Percentiles rank a stretch among this genome's conserved stretches.
Evolutionary conservation across 106 monocot species (phyloP).

Genomic region (Xerophyta viscosa): DNA sequence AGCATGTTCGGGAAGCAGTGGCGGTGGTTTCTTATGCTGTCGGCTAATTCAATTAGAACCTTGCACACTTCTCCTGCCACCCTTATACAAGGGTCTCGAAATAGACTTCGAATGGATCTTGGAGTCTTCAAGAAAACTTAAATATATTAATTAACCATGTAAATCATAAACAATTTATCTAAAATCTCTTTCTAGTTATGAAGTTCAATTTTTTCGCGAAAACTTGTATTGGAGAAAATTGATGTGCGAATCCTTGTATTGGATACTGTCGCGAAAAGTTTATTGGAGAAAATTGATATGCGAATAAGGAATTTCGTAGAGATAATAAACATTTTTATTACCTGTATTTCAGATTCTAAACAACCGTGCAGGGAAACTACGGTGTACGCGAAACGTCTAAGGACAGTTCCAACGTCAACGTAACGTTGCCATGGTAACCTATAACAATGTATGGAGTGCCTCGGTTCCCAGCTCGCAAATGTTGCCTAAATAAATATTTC

Average conservation of each 20-base stretch:
- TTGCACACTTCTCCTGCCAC: constrained; percentile 58
- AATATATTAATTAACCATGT: not conserved
- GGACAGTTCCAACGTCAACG: constrained; percentile 54
- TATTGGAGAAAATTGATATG: no score
- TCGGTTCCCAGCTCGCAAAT: constrained; percentile 79
- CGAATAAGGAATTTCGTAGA: not conserved
- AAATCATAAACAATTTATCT: not conserved
- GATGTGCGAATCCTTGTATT: no score
- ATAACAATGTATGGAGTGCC: constrained; percentile 49
- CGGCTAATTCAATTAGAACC: constrained; percentile 40
- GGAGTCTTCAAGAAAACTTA: constrained; percentile 29
- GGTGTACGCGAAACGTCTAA: constrained; percentile 61
- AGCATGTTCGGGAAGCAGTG: constrained; percentile 40
- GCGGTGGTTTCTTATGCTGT: constrained; percentile 44
- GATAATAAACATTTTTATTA: constrained; percentile 4
- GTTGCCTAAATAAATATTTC: constrained; percentile 31
- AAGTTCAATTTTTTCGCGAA: no score
- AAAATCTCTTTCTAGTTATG: not conserved
- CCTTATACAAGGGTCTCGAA: constrained; percentile 52
- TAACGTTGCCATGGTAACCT: constrained; percentile 61
- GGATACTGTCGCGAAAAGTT: not conserved
- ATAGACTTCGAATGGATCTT: constrained; percentile 32
- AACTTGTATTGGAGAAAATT: no score
- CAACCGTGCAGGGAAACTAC: constrained; percentile 66
- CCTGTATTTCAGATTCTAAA: constrained; percentile 73